Evolutionary conservation across 139 green algal species (phyloP).

Genomic region (Chlamydomonas sphaeroides): DNA sequence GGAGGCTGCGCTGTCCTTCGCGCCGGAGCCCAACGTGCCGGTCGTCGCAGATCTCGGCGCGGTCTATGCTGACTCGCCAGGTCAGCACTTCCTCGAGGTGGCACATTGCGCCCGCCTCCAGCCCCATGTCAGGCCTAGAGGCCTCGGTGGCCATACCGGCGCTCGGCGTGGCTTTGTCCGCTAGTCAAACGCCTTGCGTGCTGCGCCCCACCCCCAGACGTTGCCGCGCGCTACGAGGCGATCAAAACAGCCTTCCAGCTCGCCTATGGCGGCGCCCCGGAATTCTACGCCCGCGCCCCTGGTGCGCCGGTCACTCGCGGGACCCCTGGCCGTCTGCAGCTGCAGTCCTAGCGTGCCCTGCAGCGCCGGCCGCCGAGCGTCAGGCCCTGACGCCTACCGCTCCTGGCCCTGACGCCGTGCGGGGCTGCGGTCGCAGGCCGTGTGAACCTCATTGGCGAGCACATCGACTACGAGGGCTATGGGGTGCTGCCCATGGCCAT

Average conservation of each 20-base stretch:
- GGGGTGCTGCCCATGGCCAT: constrained; percentile 98
- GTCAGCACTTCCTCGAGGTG: constrained; percentile 2
- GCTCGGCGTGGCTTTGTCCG: no score
- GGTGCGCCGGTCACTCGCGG: no score
- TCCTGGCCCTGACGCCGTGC: background rate
- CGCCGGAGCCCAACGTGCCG: constrained; percentile 25
- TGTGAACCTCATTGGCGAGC: constrained; percentile 98
- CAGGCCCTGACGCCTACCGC: no score
- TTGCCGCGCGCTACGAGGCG: constrained; percentile 36
- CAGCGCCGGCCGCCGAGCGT: no score
- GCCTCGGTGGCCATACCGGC: no score
- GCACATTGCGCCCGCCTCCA: no score
- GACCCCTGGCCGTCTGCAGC: no score
- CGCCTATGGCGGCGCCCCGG: constrained; percentile 62
- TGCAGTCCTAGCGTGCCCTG: no score
- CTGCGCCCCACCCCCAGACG: background rate
- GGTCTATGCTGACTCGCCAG: constrained; percentile 8
- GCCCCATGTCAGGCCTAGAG: no score
- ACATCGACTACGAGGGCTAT: constrained; percentile 99
- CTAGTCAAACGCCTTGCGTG: no score
- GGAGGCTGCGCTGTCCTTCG: background rate
- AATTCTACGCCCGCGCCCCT: constrained; percentile 71
- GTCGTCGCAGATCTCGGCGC: background rate
- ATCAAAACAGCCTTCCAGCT: constrained; percentile 65
- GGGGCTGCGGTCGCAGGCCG: no score